Percentiles rank a stretch among this genome's conserved stretches.
Conservation (phyloP, 2,329 filamentous ascomycete species). For the Pseudopithomyces chartarum region DNA sequence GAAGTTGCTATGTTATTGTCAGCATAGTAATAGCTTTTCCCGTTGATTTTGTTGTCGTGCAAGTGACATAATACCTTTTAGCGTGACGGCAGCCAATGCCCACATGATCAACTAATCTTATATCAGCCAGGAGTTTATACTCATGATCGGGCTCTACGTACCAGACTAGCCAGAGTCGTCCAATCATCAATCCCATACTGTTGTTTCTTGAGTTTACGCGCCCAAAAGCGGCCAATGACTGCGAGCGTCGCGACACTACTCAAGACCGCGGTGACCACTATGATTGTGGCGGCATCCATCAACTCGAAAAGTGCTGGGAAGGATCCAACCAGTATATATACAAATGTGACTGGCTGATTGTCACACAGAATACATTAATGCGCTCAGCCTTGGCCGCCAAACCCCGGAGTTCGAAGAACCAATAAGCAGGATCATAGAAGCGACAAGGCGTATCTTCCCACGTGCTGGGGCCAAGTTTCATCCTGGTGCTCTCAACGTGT, state of each 20-base stretch:
- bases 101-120: not conserved
- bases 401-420: not conserved
- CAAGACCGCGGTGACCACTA: not conserved
- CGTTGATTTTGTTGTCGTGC: not conserved
- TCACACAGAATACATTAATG: not conserved
- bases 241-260: constrained; percentile 1
- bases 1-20: not conserved
- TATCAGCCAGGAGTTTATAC: not conserved
- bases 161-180: constrained; percentile 7
- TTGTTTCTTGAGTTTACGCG: not conserved
- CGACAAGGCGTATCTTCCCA: not conserved
- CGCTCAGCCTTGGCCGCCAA: not conserved
- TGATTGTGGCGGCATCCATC: not conserved
- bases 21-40: not conserved
- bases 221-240: constrained; percentile 1
- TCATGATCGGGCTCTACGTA: not conserved
- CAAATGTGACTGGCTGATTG: not conserved
- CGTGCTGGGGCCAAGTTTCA: not conserved
- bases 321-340: not conserved
- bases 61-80: not conserved
- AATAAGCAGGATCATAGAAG: not conserved
- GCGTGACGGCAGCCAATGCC: constrained; percentile 1
- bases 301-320: not conserved
- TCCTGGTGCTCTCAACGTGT: not conserved
- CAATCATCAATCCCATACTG: constrained; percentile 5